phyloP scores from a whole-genome alignment of 148 eudicot species.

The Euryodendron excelsum region DNA sequence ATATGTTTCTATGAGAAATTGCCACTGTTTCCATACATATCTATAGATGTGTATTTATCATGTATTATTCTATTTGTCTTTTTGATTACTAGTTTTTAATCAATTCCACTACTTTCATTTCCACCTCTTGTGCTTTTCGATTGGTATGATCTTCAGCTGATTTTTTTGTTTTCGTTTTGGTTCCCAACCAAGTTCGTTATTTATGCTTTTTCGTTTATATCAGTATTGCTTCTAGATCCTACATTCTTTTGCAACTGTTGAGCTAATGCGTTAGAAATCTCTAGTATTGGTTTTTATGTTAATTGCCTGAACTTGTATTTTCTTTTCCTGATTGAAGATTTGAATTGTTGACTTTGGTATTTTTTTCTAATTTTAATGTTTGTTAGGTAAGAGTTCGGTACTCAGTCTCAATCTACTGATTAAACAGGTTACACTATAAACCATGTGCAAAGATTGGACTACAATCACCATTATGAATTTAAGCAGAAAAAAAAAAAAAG shows the following conservation, averaged over 20 bases:
- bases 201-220: no score
- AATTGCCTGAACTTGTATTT: background rate
- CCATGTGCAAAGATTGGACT: no score
- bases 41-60: no score
- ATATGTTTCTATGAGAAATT: background rate
- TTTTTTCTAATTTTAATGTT: background rate
- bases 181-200: background rate
- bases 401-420: no score
- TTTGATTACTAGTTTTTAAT: background rate
- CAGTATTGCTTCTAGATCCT: no score
- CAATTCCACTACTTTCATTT: background rate
- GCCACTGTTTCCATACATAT: background rate
- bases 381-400: conserved; percentile 1
- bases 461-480: no score
- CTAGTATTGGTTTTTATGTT: background rate
- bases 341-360: background rate
- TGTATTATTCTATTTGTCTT: background rate
- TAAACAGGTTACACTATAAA: no score
- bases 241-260: background rate
- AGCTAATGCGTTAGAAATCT: background rate
- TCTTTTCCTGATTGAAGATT: background rate
- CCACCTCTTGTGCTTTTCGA: background rate
- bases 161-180: background rate
- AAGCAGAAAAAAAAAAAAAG: no score
- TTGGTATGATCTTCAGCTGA: background rate